Base-by-base conservation (phyloP, 2,329 filamentous ascomycete genomes). In the Stemphylium lycopersici region DNA sequence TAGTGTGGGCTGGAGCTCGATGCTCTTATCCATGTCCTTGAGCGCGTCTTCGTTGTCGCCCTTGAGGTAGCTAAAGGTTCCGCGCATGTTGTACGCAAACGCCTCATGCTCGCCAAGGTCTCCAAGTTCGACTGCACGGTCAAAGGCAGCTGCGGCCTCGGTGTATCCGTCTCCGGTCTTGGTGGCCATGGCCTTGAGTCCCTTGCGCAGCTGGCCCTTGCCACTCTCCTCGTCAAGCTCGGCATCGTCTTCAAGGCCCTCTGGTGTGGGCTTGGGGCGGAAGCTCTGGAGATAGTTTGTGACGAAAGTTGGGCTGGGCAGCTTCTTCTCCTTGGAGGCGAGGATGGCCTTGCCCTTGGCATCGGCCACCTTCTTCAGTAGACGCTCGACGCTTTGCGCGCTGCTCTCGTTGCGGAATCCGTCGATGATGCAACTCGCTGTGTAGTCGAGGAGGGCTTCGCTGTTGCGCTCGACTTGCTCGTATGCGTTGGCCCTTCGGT, bases 231-330 rank as follows among this genome's bases (percentile, higher is more conserved):
- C 86, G 37, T 86, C 78, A 43, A 97, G 77, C 63, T 96, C 91
- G n/a, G 82, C 86, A 6, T 86, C 84, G 65, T 96, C 91, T 56
- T 93, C 92, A 47, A 99, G 81, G 11, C 91, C 93, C 58, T 83
- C 86, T 3, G 95, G 93, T 2, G 91, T 84, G 42, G 87, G 82
- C 80, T 90, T 90, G 55, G 87, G 83, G 56, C 95, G 90, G 89
- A 99, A 99, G 81, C 93, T 98, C 80, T 98, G 93, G 29, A 99
- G 88, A 78, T 99, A 99, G 83, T 99, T 99, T 73, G 92, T 91
- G 64, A 99, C 93, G 68, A 98, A 99, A 11, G 93, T 97, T 26
- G 95, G 90, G 77, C 93, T 97, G 16, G 95, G 95, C 45, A 99
- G 84, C 79, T 91, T 93, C 80, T 91, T 90, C 67, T 84, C 84